Evolutionary conservation across 441 rosid genomes (phyloP).

Genomic region (Populus trichocarpa): DNA sequence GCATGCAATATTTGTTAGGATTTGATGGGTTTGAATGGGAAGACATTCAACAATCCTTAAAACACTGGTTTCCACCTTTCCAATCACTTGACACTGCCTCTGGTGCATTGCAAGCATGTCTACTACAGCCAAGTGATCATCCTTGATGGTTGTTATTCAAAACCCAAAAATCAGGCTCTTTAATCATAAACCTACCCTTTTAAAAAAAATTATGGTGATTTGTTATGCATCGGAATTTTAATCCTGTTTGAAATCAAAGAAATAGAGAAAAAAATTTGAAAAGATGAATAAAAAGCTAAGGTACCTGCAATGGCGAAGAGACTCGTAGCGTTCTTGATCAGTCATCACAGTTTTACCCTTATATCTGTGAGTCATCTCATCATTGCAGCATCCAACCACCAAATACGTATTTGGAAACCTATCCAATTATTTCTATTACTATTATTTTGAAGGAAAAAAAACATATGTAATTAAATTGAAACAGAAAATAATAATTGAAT

Average conservation of each 20-base stretch:
- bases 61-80: background rate
- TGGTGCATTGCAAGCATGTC: too few relatives aligned
- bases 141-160: background rate
- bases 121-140: background rate
- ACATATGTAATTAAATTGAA: background rate
- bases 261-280: too few relatives aligned
- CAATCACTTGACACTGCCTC: background rate
- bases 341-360: constrained; percentile 94
- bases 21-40: too few relatives aligned
- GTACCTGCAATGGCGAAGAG: constrained; percentile 93
- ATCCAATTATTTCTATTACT: background rate
- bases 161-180: background rate
- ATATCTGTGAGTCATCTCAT: constrained; percentile 63
- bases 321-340: constrained; percentile 71
- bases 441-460: background rate
- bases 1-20: too few relatives aligned
- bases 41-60: too few relatives aligned
- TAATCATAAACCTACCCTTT: too few relatives aligned
- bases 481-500: background rate
- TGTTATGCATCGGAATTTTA: background rate
- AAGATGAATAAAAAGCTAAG: background rate
- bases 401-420: constrained; percentile 82
- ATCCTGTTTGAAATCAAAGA: background rate
- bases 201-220: too few relatives aligned
- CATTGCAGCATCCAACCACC: constrained; percentile 87